Evolutionary conservation across 2,329 filamentous ascomycete genomes (phyloP).

Genomic region (Phaeophleospora eucalypticola): DNA sequence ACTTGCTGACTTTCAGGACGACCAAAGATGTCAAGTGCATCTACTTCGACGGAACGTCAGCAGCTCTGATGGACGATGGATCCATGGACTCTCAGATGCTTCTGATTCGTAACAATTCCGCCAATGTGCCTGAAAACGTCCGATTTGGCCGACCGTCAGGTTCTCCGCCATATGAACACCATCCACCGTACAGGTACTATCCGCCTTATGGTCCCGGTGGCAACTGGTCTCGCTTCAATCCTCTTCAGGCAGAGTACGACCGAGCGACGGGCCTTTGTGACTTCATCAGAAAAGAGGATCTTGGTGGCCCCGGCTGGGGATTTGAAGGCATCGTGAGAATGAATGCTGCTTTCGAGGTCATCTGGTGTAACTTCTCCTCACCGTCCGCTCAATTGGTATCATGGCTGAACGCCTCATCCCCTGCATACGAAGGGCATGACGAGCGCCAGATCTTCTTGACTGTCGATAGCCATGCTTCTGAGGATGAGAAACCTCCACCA

Average conservation of each 20-base stretch:
- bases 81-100: slow-evolving; percentile 49
- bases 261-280: slow-evolving; percentile 47
- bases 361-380: slow-evolving; percentile 59
- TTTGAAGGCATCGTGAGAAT: slow-evolving; percentile 59
- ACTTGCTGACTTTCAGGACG: slow-evolving; percentile 49
- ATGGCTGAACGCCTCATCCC: slow-evolving; percentile 47
- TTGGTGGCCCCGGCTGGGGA: slow-evolving; percentile 47
- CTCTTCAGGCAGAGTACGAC: slow-evolving; percentile 46
- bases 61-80: slow-evolving; percentile 45
- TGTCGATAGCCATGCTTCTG: neutral
- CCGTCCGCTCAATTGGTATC: slow-evolving; percentile 42
- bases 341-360: slow-evolving; percentile 66
- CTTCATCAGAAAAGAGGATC: slow-evolving; percentile 40
- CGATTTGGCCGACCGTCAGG: slow-evolving; percentile 17
- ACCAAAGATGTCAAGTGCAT: slow-evolving; percentile 41
- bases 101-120: slow-evolving; percentile 42
- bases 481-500: neutral
- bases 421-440: slow-evolving; percentile 15
- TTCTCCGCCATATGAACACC: slow-evolving; percentile 19
- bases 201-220: neutral
- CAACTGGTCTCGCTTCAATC: slow-evolving; percentile 26
- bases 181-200: neutral
- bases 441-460: neutral
- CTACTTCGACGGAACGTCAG: slow-evolving; percentile 52
- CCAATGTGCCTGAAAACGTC: slow-evolving; percentile 36